Base-by-base conservation (phyloP, 2,329 filamentous ascomycete species). In the Lasiodiplodia sp. region DNA sequence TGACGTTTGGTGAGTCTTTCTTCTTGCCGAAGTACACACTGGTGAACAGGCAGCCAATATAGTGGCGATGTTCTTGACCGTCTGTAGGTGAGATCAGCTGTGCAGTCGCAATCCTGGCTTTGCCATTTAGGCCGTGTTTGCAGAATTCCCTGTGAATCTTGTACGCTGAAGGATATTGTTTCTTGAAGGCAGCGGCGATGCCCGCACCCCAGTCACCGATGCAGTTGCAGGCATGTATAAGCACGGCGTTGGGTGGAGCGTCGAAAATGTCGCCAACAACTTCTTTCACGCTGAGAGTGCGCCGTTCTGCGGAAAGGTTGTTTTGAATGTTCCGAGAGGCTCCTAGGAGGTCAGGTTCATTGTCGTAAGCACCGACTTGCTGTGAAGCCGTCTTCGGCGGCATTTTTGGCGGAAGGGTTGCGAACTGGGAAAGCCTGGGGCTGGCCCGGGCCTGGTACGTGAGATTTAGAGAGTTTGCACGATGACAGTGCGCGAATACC, bases 221-320 rank as follows among this genome's bases (percentile, higher is more conserved):
- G 63, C 83, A 84, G 75, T 90, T 90, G 78, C 87, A 89, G 14
- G 87, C 86, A 75, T 90, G 87, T 68, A 88, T 83, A 18, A 90
- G 77, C 18, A 87, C 80, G 25, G 83, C 79, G 65, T 81, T 76
- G 40, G 81, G 74, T 0, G 87, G 86, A 0, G 85, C 85, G 47
- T 80, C 74, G 73, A 89, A 88, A 49, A 90, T 80, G 72, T 87
- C 79, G 64, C 85, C 85, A 56, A 67, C 70, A 31, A 70, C 55
- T 66, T 76, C 74, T 8, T 47, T 69, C 49, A 74, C 44, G 7
- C n/a, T 51, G 23, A 67, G 38, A 6, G 40, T 67, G 40, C 28
- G 25, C 7, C 3, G 65, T 6, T 31, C 10, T 21, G 5, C 47
- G 4, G n/a, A 1, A n/a, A 12, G 10, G n/a, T 25, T 21, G 18